Evolutionary conservation across 2,329 filamentous ascomycete genomes (phyloP).

Genomic region (Fusarium mundagurra): DNA sequence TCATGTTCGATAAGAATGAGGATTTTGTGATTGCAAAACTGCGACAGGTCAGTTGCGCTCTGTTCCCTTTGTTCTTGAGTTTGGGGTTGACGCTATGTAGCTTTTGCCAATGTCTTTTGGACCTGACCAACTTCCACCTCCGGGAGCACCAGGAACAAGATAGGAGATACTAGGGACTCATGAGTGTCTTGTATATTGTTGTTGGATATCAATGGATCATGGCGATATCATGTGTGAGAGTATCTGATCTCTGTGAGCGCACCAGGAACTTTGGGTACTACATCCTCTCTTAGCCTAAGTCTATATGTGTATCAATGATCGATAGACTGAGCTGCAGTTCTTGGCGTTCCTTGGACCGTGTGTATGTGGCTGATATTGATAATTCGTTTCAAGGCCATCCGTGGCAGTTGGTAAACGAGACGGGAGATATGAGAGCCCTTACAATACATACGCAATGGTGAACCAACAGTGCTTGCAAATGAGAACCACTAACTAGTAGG

Average conservation of each 20-base stretch:
- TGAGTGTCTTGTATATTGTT: background rate
- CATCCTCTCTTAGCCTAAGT: background rate
- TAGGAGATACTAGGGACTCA: background rate
- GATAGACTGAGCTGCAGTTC: conserved; percentile 2
- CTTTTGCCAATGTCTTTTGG: conserved; percentile 76
- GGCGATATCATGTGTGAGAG: background rate
- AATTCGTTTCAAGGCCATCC: background rate
- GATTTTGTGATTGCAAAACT: conserved; percentile 76
- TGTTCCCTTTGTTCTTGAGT: background rate
- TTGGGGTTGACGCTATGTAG: conserved; percentile 50
- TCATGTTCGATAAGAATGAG: conserved; percentile 91
- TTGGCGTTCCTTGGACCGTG: background rate
- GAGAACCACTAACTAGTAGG: background rate
- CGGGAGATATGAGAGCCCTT: background rate
- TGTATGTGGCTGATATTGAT: conserved; percentile 1
- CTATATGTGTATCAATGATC: background rate
- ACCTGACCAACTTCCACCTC: conserved; percentile 64
- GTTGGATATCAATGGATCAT: background rate
- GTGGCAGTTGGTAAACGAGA: background rate
- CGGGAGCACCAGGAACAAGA: conserved; percentile 27
- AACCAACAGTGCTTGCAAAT: background rate
- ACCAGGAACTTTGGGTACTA: background rate
- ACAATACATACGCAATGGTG: background rate
- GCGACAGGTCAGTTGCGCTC: conserved; percentile 64
- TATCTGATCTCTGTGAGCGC: background rate